Evolutionary conservation across 1,284 basidiomycete genomes (phyloP).

Genomic region (Trametes hirsuta): DNA sequence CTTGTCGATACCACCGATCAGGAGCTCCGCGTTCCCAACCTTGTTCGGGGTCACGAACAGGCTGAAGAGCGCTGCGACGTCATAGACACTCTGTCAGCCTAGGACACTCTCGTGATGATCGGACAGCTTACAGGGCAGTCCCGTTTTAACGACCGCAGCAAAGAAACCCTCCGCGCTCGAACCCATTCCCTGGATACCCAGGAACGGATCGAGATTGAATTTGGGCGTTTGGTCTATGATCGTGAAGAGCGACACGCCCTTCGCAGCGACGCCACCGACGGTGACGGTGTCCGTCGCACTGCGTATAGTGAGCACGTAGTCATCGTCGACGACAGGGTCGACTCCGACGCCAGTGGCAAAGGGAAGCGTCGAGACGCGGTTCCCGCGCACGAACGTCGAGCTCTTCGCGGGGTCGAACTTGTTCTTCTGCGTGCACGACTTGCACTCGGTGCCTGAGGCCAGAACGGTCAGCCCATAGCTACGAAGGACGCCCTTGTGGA

Average conservation of each 20-base stretch:
- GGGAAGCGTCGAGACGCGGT: constrained; percentile 43
- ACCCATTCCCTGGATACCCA: constrained; percentile 57
- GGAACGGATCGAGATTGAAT: constrained; percentile 57
- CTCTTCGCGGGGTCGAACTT: constrained; percentile 52
- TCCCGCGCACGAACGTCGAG: constrained; percentile 51
- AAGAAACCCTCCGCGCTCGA: constrained; percentile 53
- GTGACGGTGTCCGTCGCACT: constrained; percentile 49
- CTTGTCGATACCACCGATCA: constrained; percentile 54
- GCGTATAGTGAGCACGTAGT: constrained; percentile 48
- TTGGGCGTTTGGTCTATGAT: constrained; percentile 54
- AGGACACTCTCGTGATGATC: not conserved
- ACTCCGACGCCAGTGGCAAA: constrained; percentile 61
- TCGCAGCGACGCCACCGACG: constrained; percentile 46
- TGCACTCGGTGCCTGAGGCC: constrained; percentile 47
- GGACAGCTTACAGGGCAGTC: constrained; percentile 46
- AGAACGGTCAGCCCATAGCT: not conserved
- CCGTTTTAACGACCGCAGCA: constrained; percentile 46
- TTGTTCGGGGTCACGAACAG: constrained; percentile 52
- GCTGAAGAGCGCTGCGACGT: constrained; percentile 50
- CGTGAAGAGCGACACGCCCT: constrained; percentile 45
- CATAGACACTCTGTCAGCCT: not conserved
- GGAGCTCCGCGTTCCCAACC: constrained; percentile 55
- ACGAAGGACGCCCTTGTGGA: not conserved
- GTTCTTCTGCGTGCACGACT: constrained; percentile 46
- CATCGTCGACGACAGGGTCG: constrained; percentile 51